These are phyloP conservation scores for Vitis labrusca DNA, from an alignment of 164 flowering plant species.

Conservation along the genomic window DNA sequence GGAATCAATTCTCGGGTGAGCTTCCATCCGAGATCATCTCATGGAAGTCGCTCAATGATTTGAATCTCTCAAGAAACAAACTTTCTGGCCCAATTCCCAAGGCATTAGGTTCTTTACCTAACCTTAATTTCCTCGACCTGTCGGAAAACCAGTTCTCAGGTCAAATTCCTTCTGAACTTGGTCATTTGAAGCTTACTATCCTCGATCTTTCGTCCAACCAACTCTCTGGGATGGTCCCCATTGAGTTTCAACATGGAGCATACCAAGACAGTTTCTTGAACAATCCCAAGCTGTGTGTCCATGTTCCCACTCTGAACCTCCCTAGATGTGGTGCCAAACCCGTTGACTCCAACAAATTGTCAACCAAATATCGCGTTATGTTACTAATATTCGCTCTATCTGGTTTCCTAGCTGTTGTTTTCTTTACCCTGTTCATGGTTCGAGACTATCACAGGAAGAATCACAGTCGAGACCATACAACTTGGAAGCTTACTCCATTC, in stretches of 20 bases:
- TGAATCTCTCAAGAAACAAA: constrained; percentile 53
- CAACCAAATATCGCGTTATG: constrained; percentile 33
- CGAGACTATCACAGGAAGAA: constrained; percentile 38
- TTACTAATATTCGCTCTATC: constrained; percentile 25
- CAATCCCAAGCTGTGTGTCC: constrained; percentile 61
- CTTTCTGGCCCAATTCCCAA: constrained; percentile 67
- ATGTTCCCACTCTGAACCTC: constrained; percentile 20
- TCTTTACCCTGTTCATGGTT: constrained; percentile 23
- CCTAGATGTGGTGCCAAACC: constrained; percentile 23
- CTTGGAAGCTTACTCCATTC: constrained; percentile 78
- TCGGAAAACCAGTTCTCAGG: constrained; percentile 70
- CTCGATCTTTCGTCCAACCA: constrained; percentile 74
- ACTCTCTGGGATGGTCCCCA: constrained; percentile 66
- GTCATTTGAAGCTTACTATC: constrained; percentile 28
- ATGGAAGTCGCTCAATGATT: constrained; percentile 42
- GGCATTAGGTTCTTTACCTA: constrained; percentile 38
- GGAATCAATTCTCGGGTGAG: constrained; percentile 62
- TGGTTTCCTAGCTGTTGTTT: constrained; percentile 16
- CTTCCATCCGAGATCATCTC: constrained; percentile 54
- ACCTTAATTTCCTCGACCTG: constrained; percentile 52
- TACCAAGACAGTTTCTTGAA: constrained; percentile 61
- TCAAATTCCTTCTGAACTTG: constrained; percentile 54
- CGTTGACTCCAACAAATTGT: constrained; percentile 13
- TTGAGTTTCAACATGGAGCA: constrained; percentile 42
- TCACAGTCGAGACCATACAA: constrained; percentile 21